Conservation (phyloP, 1,139 yeast species). For the Yamadazyma friedrichii region DNA sequence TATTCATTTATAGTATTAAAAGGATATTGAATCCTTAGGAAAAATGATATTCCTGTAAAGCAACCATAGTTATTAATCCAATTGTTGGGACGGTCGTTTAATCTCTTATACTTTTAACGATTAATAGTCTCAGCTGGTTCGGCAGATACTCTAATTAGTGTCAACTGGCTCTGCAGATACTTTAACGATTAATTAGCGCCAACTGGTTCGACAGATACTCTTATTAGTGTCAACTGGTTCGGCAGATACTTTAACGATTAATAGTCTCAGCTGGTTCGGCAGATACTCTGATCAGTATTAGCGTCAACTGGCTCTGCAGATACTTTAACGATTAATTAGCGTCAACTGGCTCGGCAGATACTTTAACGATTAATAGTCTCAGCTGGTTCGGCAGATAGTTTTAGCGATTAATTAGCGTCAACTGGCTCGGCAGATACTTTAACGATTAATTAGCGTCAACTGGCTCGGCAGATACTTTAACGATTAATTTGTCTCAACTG, state of each 20-base stretch:
- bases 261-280: neutral
- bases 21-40: neutral
- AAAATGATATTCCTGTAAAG: too few relatives aligned
- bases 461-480: neutral
- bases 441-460: too few relatives aligned
- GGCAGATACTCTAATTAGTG: neutral
- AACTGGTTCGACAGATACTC: neutral
- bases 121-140: neutral
- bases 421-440: neutral
- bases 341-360: neutral
- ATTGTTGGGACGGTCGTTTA: too few relatives aligned
- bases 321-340: too few relatives aligned
- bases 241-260: slow-evolving; percentile 1
- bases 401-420: too few relatives aligned
- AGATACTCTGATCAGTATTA: too few relatives aligned
- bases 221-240: neutral
- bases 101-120: too few relatives aligned
- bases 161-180: neutral
- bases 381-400: neutral
- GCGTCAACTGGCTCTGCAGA: neutral
- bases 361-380: too few relatives aligned
- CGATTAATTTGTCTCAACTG: too few relatives aligned
- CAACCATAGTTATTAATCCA: too few relatives aligned
- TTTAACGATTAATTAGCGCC: too few relatives aligned
- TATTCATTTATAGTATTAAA: neutral